Base-by-base conservation (phyloP, 176 grass and related monocot species). In the Phoenix dactylifera region DNA sequence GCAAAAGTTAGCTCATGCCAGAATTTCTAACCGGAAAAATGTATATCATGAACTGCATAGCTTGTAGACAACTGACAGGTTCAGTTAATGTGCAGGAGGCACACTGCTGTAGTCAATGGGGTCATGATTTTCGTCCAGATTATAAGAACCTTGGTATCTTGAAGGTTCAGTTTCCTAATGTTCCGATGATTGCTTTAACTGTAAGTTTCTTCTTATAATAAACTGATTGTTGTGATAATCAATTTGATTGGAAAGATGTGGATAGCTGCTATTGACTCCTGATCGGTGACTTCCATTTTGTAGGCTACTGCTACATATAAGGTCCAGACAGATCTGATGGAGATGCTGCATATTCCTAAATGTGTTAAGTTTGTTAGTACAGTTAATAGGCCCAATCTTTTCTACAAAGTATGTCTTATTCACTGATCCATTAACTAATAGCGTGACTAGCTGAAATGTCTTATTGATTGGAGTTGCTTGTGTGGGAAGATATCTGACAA, bases 141-240 rank as follows among this genome's bases (percentile, higher is more conserved):
- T 96, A 96, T 76, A 96, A 96, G 83, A 90, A 90, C 82, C 80
- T 96, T 72, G 78, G 83, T 59, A 90, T 96, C 66, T 82, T 96
- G 60, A 96, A 96, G 61, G 87, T 96, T 72, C 91, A 96, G 73
- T 96, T 96, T 73, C 86, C 83, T 70, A 87, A 52, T 79, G 77
- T 96, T 87, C 91, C 91, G 39, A 35, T 96, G 60, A 81, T 96
- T 68, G 86, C 91, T 85, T 60, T 96, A 81, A 90, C 91, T 68
- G 86, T 96, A 69, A 90, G 91, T 95, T 79, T 59, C 19, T 35
- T 51, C 2, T 14, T 12, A 44, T 14, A 44, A 44, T 44, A 10
- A 44, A 30, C 28, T 30, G 28, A 44, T 44, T 44, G 5, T 58
- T 52, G 9, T 59, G 6, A 19, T 19, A 57, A 24, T 30, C 30